Base-by-base conservation (phyloP, 352 stramenopile genomes). In the Phytophthora crassamura region DNA sequence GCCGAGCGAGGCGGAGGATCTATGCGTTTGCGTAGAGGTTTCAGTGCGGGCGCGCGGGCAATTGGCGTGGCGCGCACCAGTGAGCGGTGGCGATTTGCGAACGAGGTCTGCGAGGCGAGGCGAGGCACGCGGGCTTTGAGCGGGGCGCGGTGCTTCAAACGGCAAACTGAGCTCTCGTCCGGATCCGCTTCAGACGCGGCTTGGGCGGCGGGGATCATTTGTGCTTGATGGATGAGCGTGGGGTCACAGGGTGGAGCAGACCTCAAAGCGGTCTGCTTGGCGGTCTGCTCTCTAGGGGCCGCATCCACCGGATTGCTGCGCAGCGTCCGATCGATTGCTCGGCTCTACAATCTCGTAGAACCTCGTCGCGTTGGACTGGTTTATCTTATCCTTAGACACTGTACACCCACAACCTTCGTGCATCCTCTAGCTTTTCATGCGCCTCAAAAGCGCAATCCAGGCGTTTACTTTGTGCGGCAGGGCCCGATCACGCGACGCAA, bases 401-500 rank as follows among this genome's bases (percentile, higher is more conserved):
- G 51, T 11, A 41, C 12, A 51, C 28, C 49, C n/a, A 59, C 53
- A 53, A 62, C 41, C 30, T 60, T 43, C 16, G 34, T 36, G 18
- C n/a, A 34, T 59, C 33, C 28, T 22, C 51, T 3, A 59, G 30
- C 33, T 10, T 32, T 32, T 32, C 28, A 32, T 4, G 51, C 52
- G 41, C 52, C 9, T 22, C 8, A 2, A 58, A 64, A 42, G 36
- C 54, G 61, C 61, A 69, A 69, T 69, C 61, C 8, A 4, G 7
- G 32, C 47, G 61, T 43, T 69, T 69, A 69, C 53, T 51, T 50
- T 6, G 3, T 7, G 42, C 8, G 18, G 3, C 15, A 43, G n/a
- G 55, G 41, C 16, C 59, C 49, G 34, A 56, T 56, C 22, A 35
- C 11, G 51, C 50, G 34, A 55, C 42, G 51, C 50, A 38, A 18